Conservation (phyloP, 495 filamentous ascomycete genomes). For the Xylaria palmicola region DNA sequence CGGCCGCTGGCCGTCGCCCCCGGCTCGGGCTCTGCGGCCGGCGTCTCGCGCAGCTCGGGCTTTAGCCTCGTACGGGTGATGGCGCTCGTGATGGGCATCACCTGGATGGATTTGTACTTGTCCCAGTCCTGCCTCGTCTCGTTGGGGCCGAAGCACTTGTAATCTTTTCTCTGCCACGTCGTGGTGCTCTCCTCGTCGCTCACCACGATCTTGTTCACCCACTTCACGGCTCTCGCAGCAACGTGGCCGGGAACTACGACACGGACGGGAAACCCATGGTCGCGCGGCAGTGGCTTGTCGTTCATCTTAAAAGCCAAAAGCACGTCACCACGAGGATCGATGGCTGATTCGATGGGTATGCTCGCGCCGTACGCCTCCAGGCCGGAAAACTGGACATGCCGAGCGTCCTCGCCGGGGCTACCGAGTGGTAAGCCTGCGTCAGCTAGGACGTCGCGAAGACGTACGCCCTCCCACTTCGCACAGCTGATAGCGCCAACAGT, state of each 20-base stretch:
- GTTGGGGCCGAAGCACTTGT: constrained; percentile 62
- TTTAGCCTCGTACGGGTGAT: constrained; percentile 38
- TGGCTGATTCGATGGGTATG: constrained; percentile 55
- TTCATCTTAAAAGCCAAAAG: constrained; percentile 64
- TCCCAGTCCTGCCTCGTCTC: constrained; percentile 58
- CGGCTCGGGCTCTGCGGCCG: neutral
- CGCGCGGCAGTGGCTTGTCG: constrained; percentile 50
- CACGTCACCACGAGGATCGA: constrained; percentile 58
- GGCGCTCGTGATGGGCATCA: constrained; percentile 60
- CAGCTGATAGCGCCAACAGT: constrained; percentile 58
- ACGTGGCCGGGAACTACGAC: constrained; percentile 61
- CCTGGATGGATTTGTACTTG: constrained; percentile 53
- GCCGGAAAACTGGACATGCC: constrained; percentile 58
- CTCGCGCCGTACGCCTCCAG: constrained; percentile 60
- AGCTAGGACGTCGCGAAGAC: constrained; percentile 56
- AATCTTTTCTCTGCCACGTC: constrained; percentile 62
- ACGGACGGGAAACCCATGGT: constrained; percentile 61
- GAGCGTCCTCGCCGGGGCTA: constrained; percentile 32
- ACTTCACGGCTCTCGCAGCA: constrained; percentile 64
- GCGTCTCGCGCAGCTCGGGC: neutral
- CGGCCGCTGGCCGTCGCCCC: constrained; percentile 11
- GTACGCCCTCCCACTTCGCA: constrained; percentile 61
- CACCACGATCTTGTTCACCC: constrained; percentile 60
- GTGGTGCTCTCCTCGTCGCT: constrained; percentile 56
- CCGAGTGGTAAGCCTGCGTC: constrained; percentile 46